phyloP scores from a whole-genome alignment of 805 yeast species.

The Saccharomycopsis amapae region DNA sequence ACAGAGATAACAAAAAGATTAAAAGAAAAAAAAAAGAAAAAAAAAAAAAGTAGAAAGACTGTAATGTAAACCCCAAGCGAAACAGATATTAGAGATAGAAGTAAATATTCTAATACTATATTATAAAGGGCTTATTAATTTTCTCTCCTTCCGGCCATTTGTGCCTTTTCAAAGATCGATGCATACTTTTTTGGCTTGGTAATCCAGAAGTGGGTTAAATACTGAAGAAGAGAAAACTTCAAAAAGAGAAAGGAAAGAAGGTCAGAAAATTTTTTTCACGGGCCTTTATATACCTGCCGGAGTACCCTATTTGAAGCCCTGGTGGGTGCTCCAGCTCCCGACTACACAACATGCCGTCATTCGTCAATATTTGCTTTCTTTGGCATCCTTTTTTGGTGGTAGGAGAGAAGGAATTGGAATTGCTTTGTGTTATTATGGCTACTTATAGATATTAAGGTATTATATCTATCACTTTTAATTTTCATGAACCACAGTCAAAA shows the following conservation, averaged over 20 bases:
- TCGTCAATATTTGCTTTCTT: no score
- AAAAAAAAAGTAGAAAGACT: no score
- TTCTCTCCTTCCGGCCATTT: slow-evolving; percentile 23
- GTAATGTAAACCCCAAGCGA: slow-evolving; percentile 22
- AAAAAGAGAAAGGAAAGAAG: neutral
- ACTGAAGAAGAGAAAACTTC: slow-evolving; percentile 11
- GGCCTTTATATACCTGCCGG: no score
- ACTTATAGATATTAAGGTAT: no score
- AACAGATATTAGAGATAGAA: slow-evolving; percentile 7
- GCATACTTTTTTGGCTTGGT: slow-evolving; percentile 21
- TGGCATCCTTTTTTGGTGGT: no score
- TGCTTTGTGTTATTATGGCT: no score
- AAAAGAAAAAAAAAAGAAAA: slow-evolving; percentile 1
- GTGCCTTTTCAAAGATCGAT: slow-evolving; percentile 18
- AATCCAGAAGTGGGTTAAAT: slow-evolving; percentile 22
- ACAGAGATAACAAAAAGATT: neutral
- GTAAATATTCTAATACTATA: slow-evolving; percentile 4
- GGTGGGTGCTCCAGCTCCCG: no score
- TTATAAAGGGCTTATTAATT: slow-evolving; percentile 15
- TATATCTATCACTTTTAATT: no score
- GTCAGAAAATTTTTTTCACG: neutral
- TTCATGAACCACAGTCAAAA: no score
- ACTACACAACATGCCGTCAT: no score
- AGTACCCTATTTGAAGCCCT: no score
- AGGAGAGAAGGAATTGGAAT: no score